Percentiles rank a stretch among this genome's conserved stretches.
Evolutionary conservation across 2,329 filamentous ascomycete species (phyloP).

Genomic region (Pseudogymnoascus sp.): DNA sequence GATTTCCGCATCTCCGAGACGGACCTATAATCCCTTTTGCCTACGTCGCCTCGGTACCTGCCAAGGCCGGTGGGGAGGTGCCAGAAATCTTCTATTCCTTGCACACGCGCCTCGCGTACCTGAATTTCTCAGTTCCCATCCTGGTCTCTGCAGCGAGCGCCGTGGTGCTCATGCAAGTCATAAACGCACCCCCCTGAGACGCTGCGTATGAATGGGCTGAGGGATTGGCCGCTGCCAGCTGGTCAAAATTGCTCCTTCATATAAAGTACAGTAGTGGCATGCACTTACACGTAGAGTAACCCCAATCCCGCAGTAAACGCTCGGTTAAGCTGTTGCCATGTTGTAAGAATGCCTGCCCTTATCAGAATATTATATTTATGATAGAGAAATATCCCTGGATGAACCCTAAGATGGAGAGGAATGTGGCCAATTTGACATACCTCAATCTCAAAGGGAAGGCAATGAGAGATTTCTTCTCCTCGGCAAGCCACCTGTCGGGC

Average conservation of each 20-base stretch:
- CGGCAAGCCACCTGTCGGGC: not conserved
- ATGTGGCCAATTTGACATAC: not conserved
- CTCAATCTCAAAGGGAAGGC: not conserved
- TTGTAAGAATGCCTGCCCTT: not conserved
- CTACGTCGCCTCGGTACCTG: not conserved
- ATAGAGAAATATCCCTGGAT: constrained; percentile 2
- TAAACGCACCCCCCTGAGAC: not conserved
- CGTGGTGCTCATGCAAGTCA: constrained; percentile 4
- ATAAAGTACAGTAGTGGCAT: constrained; percentile 2
- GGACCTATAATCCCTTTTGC: not conserved
- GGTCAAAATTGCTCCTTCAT: constrained; percentile 2
- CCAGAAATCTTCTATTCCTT: not conserved
- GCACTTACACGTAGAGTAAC: not conserved
- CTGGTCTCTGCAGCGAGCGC: not conserved
- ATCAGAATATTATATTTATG: not conserved
- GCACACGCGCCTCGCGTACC: not conserved
- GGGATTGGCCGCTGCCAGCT: not conserved
- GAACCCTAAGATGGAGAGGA: not conserved
- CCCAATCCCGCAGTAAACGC: not conserved
- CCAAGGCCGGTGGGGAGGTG: not conserved
- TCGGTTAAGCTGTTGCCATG: not conserved
- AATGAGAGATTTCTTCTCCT: not conserved
- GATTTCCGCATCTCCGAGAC: not conserved
- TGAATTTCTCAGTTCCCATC: not conserved
- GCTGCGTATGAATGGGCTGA: not conserved